Base-by-base conservation (phyloP, 2,329 filamentous ascomycete genomes). In the Sphaerostilbella broomeana region DNA sequence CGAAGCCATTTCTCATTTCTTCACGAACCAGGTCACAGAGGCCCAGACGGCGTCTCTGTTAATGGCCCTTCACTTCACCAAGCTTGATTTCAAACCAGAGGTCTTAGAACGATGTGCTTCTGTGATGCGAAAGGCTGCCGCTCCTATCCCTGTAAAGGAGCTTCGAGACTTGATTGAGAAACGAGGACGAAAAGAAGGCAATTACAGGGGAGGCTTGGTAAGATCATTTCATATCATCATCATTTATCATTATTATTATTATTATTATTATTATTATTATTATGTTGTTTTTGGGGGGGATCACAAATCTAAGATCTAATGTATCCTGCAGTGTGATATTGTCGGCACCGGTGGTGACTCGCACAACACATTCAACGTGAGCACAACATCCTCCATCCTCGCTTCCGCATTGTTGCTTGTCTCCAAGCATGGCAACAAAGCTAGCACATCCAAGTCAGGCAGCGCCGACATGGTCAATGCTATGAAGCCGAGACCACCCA, bases 281-380 rank as follows among this genome's bases (percentile, higher is more conserved):
- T n/a, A n/a, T n/a, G n/a, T n/a, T n/a, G n/a, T n/a, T n/a, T n/a
- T n/a, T n/a, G n/a, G n/a, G n/a, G n/a, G n/a, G n/a, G n/a, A n/a
- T n/a, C 10, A 24, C 20, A 17, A 31, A 31, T 22, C 18, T 12
- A 15, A 12, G 4, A 30, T 28, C n/a, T 26, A 26, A 33, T 16
- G 22, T 19, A 17, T 17, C 7, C 15, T 19, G 12, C 44, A 79
- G 69, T 80, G 89, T 60, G 92, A 98, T 62, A 97, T 98, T 59
- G 92, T 98, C 43, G 92, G 92, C 51, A 98, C 92, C 6, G 92
- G 92, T 50, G 92, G 92, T 56, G 92, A 98, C 67, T 83, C 84
- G 15, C 89, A 97, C 72, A 87, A 94, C 62, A 98, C 92, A 22
- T 98, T 95, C 78, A 98, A 98, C 63, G 90, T 98, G 59, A 92